These are phyloP conservation scores for Tieghemiomyces parasiticus DNA, from an alignment of 192 early-diverging fungal species.

Conservation along the genomic window DNA sequence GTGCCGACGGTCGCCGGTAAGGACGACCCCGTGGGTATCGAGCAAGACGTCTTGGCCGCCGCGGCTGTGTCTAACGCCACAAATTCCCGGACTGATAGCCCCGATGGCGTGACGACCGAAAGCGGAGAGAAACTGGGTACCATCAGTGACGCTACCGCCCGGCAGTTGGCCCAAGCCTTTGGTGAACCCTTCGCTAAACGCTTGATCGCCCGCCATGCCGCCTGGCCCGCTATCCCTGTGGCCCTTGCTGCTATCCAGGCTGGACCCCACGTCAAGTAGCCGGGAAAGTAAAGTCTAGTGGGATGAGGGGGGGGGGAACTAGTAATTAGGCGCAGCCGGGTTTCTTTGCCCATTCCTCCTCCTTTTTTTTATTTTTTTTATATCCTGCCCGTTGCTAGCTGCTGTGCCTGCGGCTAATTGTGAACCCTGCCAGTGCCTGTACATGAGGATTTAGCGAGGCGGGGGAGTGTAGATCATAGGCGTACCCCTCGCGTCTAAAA, in stretches of 20 bases:
- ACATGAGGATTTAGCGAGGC: no score
- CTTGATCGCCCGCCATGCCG: background rate
- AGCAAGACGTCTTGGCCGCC: background rate
- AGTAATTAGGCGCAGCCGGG: no score
- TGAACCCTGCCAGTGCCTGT: no score
- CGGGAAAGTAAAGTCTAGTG: no score
- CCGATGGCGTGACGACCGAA: background rate
- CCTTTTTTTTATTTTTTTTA: no score
- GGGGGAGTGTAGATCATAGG: no score
- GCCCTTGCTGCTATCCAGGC: background rate
- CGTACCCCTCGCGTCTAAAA: no score
- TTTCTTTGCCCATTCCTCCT: no score
- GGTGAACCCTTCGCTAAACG: background rate
- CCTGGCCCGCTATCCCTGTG: conserved; percentile 4
- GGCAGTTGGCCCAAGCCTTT: background rate
- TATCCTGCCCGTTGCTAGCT: no score
- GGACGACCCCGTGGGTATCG: background rate
- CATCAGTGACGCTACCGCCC: background rate
- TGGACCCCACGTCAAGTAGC: no score
- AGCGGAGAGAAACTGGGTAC: background rate
- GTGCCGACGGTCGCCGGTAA: background rate
- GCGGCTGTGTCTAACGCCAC: background rate
- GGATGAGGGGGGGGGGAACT: no score
- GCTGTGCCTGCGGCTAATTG: no score
- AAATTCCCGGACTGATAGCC: background rate